A percentile compares a stretch with the other conserved stretches of the same genome.
Conservation (phyloP, 306 rosid genomes). For the Adenanthera pavonina region DNA sequence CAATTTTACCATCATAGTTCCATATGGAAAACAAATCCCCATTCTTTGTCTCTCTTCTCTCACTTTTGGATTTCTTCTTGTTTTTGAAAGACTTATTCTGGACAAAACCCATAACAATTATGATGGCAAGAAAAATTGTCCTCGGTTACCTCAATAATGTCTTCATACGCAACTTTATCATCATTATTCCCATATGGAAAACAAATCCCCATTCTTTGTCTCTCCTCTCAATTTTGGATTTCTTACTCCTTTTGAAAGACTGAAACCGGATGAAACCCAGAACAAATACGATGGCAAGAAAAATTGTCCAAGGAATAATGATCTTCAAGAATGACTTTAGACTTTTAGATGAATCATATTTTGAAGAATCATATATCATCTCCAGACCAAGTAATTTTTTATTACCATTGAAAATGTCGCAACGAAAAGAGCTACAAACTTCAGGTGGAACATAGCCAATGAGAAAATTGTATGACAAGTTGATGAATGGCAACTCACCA, state of each 20-base stretch:
- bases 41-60: not conserved
- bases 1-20: not conserved
- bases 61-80: not conserved
- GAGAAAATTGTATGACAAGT: not conserved
- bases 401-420: not conserved
- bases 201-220: not conserved
- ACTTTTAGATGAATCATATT: not conserved
- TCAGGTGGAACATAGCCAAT: not conserved
- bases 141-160: not conserved
- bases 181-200: conserved; percentile 1
- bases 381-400: not conserved
- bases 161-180: not conserved
- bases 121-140: not conserved
- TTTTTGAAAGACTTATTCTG: not conserved
- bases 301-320: not conserved
- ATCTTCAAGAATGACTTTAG: not conserved
- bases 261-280: no score
- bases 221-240: not conserved
- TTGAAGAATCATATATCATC: no score
- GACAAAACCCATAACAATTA: no score
- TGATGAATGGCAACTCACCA: not conserved
- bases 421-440: not conserved
- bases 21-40: conserved; percentile 8
- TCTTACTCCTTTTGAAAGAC: not conserved
- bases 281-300: not conserved